Evolutionary conservation across 768 basidiomycete species (phyloP).

Genomic region (Termitomyces sp.): DNA sequence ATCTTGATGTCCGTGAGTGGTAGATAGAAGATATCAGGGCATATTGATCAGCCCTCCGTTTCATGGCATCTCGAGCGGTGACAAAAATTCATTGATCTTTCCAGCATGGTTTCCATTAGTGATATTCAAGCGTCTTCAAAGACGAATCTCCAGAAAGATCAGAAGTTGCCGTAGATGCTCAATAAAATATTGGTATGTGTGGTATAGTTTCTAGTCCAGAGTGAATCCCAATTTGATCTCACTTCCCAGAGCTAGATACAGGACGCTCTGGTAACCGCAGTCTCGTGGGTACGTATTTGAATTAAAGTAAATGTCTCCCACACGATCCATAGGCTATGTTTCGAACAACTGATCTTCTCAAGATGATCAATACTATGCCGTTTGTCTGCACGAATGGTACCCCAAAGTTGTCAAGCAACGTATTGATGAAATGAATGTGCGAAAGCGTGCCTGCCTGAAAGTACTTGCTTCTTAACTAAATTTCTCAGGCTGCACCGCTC

Average conservation of each 20-base stretch:
- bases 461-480: neutral
- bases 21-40: neutral
- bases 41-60: neutral
- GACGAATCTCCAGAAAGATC: neutral
- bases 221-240: neutral
- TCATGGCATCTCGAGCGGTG: neutral
- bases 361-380: neutral
- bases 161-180: too few species aligned
- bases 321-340: neutral
- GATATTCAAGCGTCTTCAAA: neutral
- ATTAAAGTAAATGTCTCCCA: neutral
- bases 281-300: neutral
- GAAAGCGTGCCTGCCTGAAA: neutral
- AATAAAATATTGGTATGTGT: neutral
- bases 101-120: too few species aligned
- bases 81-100: neutral
- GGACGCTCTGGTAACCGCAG: neutral
- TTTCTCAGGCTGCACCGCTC: neutral
- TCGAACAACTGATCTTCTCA: neutral
- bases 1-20: conserved; percentile 86
- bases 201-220: neutral
- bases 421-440: neutral
- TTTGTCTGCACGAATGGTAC: neutral
- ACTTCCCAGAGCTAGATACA: neutral
- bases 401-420: neutral